A percentile compares a stretch with the other conserved stretches of the same genome.
These are phyloP conservation scores for Ustilago tritici DNA, from an alignment of 1,284 basidiomycete species.

Conservation along the genomic window DNA sequence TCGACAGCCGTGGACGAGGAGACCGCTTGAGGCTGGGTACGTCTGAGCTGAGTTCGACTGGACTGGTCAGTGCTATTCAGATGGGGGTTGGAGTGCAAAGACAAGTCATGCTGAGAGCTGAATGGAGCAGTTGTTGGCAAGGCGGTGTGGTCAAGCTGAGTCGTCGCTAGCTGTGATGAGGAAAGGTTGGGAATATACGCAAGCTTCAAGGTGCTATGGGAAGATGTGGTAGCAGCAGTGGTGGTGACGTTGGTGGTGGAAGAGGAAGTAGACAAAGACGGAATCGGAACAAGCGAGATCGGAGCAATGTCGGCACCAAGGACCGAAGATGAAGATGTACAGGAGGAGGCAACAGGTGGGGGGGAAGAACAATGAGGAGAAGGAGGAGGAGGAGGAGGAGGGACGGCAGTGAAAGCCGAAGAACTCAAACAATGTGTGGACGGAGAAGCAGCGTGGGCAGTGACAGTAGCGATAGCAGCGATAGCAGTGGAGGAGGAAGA, in stretches of 20 bases:
- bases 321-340: constrained; percentile 7
- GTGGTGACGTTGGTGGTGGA: constrained; percentile 24
- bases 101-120: constrained; percentile 17
- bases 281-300: constrained; percentile 1
- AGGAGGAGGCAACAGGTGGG: constrained; percentile 7
- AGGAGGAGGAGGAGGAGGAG: constrained; percentile 5
- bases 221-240: constrained; percentile 27
- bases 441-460: constrained; percentile 11
- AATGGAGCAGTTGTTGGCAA: not conserved
- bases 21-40: not conserved
- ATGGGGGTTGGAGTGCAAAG: not conserved
- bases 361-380: not conserved
- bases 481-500: constrained; percentile 20
- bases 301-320: constrained; percentile 9
- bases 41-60: not conserved
- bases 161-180: not conserved
- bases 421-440: constrained; percentile 12
- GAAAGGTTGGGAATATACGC: constrained; percentile 1
- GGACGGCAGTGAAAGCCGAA: constrained; percentile 16
- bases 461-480: not conserved
- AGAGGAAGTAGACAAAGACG: constrained; percentile 17
- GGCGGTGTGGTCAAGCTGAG: not conserved
- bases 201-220: constrained; percentile 26
- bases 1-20: not conserved
- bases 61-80: constrained; percentile 3